A percentile compares a stretch with the other conserved stretches of the same genome.
phyloP scores from a whole-genome alignment of 345 rosid species.

The Gossypium sturtianum region DNA sequence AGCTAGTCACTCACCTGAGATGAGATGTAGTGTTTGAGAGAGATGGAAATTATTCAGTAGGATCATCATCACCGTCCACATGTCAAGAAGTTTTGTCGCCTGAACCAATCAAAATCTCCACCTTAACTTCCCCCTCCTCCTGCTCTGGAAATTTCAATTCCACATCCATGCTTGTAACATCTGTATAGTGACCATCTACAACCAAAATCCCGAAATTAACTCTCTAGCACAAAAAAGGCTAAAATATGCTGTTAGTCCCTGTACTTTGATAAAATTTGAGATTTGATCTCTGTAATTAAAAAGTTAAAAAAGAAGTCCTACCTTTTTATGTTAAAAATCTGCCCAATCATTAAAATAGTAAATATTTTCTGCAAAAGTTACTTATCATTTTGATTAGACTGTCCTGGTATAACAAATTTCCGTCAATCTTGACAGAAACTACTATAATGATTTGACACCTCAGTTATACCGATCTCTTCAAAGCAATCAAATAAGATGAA shows the following conservation, averaged over 20 bases:
- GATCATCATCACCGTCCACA: neutral
- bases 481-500: neutral
- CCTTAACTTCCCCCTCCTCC: conserved; percentile 4
- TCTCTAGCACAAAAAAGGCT: no score
- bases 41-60: neutral
- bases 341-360: no score
- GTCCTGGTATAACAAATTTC: no score
- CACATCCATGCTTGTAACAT: neutral
- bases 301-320: no score
- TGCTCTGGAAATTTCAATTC: neutral
- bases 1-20: neutral
- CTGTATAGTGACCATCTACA: neutral
- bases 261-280: no score
- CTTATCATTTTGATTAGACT: no score
- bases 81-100: neutral
- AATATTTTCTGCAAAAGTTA: no score
- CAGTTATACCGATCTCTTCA: neutral
- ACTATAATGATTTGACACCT: no score
- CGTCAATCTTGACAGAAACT: no score
- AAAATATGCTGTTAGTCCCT: no score
- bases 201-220: conserved; percentile 1
- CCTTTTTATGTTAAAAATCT: no score
- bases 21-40: neutral
- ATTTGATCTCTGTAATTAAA: no score
- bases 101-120: conserved; percentile 2